Conservation (phyloP, 2,329 filamentous ascomycete species). For the Scortechinia acanthostroma region DNA sequence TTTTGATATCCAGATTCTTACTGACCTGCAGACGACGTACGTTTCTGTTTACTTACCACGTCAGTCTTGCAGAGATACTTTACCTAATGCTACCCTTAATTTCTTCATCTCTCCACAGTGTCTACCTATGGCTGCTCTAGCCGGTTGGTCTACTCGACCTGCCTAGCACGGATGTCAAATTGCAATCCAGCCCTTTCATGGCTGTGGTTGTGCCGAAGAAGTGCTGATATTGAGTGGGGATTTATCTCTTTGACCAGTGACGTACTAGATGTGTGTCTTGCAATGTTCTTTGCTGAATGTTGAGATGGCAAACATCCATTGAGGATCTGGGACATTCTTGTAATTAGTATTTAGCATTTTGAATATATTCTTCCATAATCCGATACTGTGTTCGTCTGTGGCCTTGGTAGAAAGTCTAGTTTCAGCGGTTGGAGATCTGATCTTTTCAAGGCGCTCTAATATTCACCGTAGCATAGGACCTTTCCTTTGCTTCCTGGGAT, state of each 20-base stretch:
- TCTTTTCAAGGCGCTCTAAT: too few relatives aligned
- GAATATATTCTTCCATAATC: too few relatives aligned
- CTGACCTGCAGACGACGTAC: neutral
- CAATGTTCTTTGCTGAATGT: constrained; percentile 11
- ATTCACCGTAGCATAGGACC: too few relatives aligned
- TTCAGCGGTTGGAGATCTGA: too few relatives aligned
- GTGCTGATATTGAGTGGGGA: constrained; percentile 73
- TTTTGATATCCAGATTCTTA: neutral
- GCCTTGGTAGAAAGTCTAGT: too few relatives aligned
- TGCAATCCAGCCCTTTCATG: constrained; percentile 77
- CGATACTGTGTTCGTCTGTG: too few relatives aligned
- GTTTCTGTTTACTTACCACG: neutral
- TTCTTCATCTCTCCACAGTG: too few relatives aligned
- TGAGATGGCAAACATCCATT: constrained; percentile 31
- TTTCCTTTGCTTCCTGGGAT: too few relatives aligned
- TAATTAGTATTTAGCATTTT: neutral
- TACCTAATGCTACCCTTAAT: too few relatives aligned
- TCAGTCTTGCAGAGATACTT: neutral
- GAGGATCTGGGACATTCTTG: constrained; percentile 27
- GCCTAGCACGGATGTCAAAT: constrained; percentile 99
- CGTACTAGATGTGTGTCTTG: constrained; percentile 31
- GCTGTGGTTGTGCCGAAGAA: constrained; percentile 98
- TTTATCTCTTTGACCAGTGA: constrained; percentile 18
- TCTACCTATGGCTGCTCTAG: too few relatives aligned
- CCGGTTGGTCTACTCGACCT: too few relatives aligned